These are phyloP conservation scores for Backusella psychrophila DNA, from an alignment of 192 early-diverging fungal species.

Conservation along the genomic window DNA sequence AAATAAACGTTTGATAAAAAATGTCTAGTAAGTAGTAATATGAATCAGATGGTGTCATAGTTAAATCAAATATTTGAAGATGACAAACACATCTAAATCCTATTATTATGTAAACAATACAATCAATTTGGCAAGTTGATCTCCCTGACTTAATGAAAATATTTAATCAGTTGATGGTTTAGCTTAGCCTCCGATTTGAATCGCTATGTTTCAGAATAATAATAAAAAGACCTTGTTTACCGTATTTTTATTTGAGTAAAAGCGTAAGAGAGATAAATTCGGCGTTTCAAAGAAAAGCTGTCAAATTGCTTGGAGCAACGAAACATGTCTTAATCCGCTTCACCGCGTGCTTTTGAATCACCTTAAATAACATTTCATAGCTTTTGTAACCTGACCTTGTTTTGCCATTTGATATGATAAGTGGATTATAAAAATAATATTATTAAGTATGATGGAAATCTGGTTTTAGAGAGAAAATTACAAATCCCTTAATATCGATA, in stretches of 20 bases:
- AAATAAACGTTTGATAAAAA: neutral
- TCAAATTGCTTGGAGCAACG: neutral
- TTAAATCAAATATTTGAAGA: neutral
- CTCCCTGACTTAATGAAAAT: neutral
- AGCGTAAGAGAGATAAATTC: neutral
- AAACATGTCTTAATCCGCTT: neutral
- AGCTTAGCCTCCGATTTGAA: neutral
- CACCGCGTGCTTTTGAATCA: neutral
- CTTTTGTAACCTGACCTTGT: neutral
- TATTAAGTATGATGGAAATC: neutral
- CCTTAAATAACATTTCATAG: neutral
- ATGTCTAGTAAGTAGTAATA: neutral
- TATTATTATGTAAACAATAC: neutral
- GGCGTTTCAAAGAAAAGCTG: neutral
- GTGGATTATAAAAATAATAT: neutral
- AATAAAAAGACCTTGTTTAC: neutral
- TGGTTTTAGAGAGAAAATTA: neutral
- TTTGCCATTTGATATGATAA: neutral
- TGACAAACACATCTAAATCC: neutral
- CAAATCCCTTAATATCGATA: neutral
- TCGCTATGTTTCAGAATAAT: neutral
- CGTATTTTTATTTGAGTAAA: neutral
- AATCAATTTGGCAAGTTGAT: neutral
- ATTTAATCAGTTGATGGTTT: neutral
- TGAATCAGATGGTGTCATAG: neutral